A percentile compares a stretch with the other conserved stretches of the same genome.
Evolutionary conservation across 176 grass and related monocot species (phyloP).

Genomic region (Zea luxurians): DNA sequence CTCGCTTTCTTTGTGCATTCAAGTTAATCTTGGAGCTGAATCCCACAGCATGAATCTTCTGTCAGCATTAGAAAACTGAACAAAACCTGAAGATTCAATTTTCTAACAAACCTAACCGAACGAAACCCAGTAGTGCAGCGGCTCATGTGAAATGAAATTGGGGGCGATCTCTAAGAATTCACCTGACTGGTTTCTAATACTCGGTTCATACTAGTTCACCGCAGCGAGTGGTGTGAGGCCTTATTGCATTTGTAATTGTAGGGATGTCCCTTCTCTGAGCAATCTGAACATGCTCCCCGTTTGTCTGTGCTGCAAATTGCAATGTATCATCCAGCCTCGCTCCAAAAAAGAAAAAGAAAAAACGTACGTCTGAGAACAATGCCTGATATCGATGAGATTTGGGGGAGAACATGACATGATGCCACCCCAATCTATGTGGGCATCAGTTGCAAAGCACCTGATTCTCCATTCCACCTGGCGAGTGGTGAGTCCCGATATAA

Average conservation of each 20-base stretch:
- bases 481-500: conserved; percentile 1
- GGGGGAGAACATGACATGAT: conserved; percentile 17
- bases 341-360: background rate
- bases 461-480: conserved; percentile 23
- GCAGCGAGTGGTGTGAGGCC: too few relatives aligned
- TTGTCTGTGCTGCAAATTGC: background rate
- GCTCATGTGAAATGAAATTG: background rate
- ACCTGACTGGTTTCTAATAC: too few relatives aligned
- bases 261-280: background rate
- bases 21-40: background rate
- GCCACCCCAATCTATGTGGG: background rate
- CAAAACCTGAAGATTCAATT: background rate
- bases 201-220: too few relatives aligned
- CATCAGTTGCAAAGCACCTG: conserved; percentile 14
- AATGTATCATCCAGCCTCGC: background rate
- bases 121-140: background rate
- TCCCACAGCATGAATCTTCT: background rate
- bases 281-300: background rate
- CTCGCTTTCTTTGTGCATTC: background rate
- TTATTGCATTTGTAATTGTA: background rate
- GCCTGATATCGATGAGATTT: conserved; percentile 1
- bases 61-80: background rate
- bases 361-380: background rate
- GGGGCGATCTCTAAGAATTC: too few relatives aligned
- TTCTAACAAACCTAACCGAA: background rate